Base-by-base conservation (phyloP, 441 rosid species). In the Lepidium campestre region DNA sequence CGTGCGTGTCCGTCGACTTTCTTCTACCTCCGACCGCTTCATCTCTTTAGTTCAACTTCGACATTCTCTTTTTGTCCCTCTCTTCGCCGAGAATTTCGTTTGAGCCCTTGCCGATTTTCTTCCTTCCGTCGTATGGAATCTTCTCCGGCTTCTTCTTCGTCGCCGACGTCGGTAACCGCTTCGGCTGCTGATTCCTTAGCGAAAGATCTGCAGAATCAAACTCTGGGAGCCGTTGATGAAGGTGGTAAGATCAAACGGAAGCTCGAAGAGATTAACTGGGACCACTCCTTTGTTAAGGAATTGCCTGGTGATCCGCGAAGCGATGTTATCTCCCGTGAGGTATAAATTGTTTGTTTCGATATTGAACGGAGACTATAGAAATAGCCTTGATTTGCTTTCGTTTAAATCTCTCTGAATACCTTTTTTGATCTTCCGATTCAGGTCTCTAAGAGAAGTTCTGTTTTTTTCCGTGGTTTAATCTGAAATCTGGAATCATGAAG, bases 191-290 rank as follows among this genome's bases (percentile, higher is more conserved):
- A 93, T 50, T 75, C 91, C 44, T 73, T 93, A 39, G 86, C 93
- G 53, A 68, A 68, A 52, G 90, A 84, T 81, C 81, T 91, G 70
- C 81, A 81, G 80, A 84, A 79, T 64, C 97, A 85, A 74, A 82
- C 76, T 71, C 70, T 91, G 13, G 83, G 58, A 22, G 65, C 27
- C 15, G 70, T 56, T 64, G 79, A 66, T 62, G 76, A 65, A 48
- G 41, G 29, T 25, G 52, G 14, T 48, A 49, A 32, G 22, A 42
- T 67, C 35, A 76, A 49, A 50, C 42, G 75, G 70, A 78, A 42
- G 50, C 86, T 94, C 19, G 90, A 94, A 64, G 97, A 88, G 75
- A 91, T 89, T 57, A 82, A 82, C 44, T 94, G 98, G 98, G 94
- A 94, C 71, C 79, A 91, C 69, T 94, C 99, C 4, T 91, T 94